Percentiles rank a stretch among this genome's conserved stretches.
Conservation (phyloP, 352 stramenopile species). For the Globisporangium viniferum region DNA sequence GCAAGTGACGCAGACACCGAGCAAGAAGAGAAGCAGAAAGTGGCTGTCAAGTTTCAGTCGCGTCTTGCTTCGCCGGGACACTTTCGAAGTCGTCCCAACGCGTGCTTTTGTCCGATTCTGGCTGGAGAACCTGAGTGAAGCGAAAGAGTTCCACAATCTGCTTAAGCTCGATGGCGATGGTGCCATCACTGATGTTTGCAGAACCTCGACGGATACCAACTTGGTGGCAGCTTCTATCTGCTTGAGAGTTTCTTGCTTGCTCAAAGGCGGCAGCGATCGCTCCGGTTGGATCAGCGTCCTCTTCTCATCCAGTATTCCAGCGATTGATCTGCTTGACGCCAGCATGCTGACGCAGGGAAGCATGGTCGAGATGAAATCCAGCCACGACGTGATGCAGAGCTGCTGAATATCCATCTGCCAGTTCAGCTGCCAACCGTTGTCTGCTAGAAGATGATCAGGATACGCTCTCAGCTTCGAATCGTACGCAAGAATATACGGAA, state of each 20-base stretch:
- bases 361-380: conserved; percentile 11
- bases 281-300: background rate
- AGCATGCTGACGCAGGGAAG: conserved; percentile 12
- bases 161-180: background rate
- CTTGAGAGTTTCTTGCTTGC: background rate
- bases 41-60: background rate
- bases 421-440: conserved; percentile 6
- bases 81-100: background rate
- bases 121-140: background rate
- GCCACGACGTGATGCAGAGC: conserved; percentile 8
- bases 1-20: conserved; percentile 2
- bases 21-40: conserved; percentile 1
- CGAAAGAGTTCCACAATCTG: background rate
- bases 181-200: background rate
- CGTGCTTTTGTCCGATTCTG: background rate
- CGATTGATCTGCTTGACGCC: conserved; percentile 7
- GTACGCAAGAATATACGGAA: conserved; percentile 17
- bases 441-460: background rate
- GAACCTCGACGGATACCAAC: background rate
- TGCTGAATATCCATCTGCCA: conserved; percentile 15
- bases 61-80: background rate
- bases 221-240: background rate
- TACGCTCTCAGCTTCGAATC: background rate
- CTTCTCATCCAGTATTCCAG: conserved; percentile 13
- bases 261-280: background rate